Conservation (phyloP, 2,329 filamentous ascomycete species). For the Colletotrichum tropicicola region DNA sequence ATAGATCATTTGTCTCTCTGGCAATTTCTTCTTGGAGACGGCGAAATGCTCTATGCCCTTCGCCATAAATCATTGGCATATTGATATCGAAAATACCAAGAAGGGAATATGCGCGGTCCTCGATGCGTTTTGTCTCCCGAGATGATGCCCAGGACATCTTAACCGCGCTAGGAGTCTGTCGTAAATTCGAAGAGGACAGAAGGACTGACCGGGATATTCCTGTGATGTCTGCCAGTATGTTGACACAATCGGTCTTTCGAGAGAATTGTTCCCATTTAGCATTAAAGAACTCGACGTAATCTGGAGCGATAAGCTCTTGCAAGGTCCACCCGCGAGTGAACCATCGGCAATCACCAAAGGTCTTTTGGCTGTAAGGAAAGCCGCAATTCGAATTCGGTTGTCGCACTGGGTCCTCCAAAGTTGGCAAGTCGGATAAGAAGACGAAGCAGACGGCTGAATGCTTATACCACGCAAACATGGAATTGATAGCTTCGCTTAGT, state of each 20-base stretch:
- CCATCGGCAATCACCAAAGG: neutral
- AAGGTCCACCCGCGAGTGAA: neutral
- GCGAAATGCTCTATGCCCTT: constrained; percentile 34
- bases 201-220: neutral
- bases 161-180: neutral
- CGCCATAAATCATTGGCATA: constrained; percentile 37
- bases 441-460: constrained; percentile 29
- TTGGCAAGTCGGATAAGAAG: constrained; percentile 8
- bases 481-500: constrained; percentile 31
- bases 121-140: constrained; percentile 31
- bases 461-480: constrained; percentile 32
- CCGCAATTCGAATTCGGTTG: no score
- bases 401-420: neutral
- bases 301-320: neutral
- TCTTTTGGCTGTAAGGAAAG: neutral
- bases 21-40: constrained; percentile 22
- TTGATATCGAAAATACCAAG: constrained; percentile 38
- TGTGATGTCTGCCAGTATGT: neutral
- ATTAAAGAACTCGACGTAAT: neutral
- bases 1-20: neutral
- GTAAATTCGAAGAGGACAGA: neutral
- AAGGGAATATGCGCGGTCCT: constrained; percentile 38
- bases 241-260: neutral
- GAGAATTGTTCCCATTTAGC: neutral
- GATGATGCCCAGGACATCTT: constrained; percentile 39